Evolutionary conservation across 2,329 filamentous ascomycete species (phyloP).

Genomic region (Paecilomyces formosus): DNA sequence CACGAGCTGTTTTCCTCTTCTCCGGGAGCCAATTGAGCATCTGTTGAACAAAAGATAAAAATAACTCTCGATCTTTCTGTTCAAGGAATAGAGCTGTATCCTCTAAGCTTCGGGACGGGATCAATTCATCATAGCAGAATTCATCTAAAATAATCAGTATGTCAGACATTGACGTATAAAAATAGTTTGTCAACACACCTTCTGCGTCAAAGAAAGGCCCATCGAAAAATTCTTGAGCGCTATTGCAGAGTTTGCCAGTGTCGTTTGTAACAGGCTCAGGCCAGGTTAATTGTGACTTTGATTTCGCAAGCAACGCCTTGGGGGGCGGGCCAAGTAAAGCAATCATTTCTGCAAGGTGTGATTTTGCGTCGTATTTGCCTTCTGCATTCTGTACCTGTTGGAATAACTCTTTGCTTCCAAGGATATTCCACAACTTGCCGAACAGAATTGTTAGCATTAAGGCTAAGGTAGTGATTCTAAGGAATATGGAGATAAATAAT

Average conservation of each 20-base stretch:
- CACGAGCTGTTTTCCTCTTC: slow-evolving; percentile 26
- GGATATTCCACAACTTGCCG: not conserved
- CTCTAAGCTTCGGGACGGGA: slow-evolving; percentile 14
- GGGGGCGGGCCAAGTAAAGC: not conserved
- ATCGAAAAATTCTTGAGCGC: not conserved
- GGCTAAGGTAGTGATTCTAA: not conserved
- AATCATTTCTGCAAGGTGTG: not conserved
- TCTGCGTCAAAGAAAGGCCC: not conserved
- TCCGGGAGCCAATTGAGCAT: slow-evolving; percentile 31
- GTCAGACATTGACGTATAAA: not conserved
- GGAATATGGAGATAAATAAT: not conserved
- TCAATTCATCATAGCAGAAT: slow-evolving; percentile 15
- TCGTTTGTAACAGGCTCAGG: not conserved
- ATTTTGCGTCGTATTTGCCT: not conserved
- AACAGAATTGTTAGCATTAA: not conserved
- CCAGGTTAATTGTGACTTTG: no score
- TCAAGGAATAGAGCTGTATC: slow-evolving; percentile 16
- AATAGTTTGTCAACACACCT: not conserved
- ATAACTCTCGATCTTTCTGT: slow-evolving; percentile 21
- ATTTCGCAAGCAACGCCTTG: not conserved
- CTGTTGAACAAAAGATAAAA: slow-evolving; percentile 23
- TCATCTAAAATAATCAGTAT: slow-evolving; percentile 13
- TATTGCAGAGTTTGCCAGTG: not conserved
- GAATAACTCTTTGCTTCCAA: not conserved
- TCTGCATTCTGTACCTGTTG: not conserved